Evolutionary conservation across 805 yeast genomes (phyloP), one percentile per base, ranked within the genome.

Genomic region (Schwanniomyces sp.): DNA sequence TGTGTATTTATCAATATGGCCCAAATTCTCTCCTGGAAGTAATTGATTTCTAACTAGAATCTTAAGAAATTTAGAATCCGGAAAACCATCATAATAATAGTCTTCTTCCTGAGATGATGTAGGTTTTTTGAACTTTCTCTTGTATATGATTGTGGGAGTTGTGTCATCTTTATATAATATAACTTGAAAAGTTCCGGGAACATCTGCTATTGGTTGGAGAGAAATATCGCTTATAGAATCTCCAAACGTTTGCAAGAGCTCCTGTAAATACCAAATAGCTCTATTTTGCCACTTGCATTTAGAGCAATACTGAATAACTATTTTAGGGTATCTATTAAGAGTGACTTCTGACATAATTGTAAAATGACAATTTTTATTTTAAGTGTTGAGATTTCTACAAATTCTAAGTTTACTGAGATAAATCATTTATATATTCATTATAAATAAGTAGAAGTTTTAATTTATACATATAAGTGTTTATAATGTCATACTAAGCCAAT

Each of bases 251-350:
- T 86, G 89, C n/a, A 90, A 67, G 1, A 91, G 69, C 64, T 90
- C 97, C 61, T 88, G 96, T 28, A 82, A 70, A 55, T 88, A 88
- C 96, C 96, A 91, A 0, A 88, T 78, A 1, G 96, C 95, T 10
- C 97, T 70, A 41, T 88, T 77, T 56, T 87, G 86, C 97, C 97
- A 90, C 58, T 86, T 86, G 72, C 97, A 90, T 59, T 79, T 81
- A 34, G 86, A 85, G 61, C 97, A 90, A 66, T 85, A 90, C 54
- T 80, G 76, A 37, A 90, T 88, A 4, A 81, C 69, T 2, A 90
- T 79, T 39, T 82, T 70, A 2, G 95, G 94, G 49, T 74, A 82
- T 36, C 41, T 45, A 27, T 42, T 40, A 11, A 44, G 12, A 2
- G 11, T n/a, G 9, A 49, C 29, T 18, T 45, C 40, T 27, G 34